Evolutionary conservation across 2,329 filamentous ascomycete genomes (phyloP), one percentile per base, ranked within the genome.

Genomic region (Decorospora gaudefroyi): DNA sequence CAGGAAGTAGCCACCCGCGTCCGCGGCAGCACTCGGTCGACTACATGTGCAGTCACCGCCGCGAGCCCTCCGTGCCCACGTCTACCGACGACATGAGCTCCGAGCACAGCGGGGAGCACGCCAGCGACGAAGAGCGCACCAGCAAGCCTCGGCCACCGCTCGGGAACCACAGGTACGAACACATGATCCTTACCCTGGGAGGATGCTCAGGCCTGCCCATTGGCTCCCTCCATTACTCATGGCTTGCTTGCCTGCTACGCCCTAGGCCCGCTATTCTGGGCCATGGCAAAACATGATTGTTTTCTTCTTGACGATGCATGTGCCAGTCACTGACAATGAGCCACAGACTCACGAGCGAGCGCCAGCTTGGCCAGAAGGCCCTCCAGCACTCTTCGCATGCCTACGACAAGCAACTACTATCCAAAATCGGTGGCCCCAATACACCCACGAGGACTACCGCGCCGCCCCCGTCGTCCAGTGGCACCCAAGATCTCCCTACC

Each of bases 321-420:
- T 27, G 23, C 35, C 12, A n/a, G 11, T 29, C 9, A 49, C 58
- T 60, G 23, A 58, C 48, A 38, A 53, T 55, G 41, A 39, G 31
- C 39, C 29, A 51, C 63, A 82, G 80, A 61, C 69, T 83, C 42
- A 80, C 81, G 53, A 81, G 81, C 58, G 81, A 84, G 65, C 74
- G 74, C 36, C 78, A 83, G 50, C 74, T 84, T 33, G 82, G 81
- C 32, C 75, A 79, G 51, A 73, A 77, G 49, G 77, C 79, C 32
- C 75, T 83, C 27, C 76, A 81, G 53, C 76, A 74, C 43, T 83
- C 80, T 2, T 83, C 80, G 16, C 78, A 83, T 58, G 79, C 77
- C 21, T 85, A 84, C 65, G 82, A 85, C 59, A 79, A 83, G 62
- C 78, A 82, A 49, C 68, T 84, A 9, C 67, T 85, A 17, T 82